Base-by-base conservation (phyloP, 225 moss, liverwort and hornwort genomes). In the Polytrichum commune region DNA sequence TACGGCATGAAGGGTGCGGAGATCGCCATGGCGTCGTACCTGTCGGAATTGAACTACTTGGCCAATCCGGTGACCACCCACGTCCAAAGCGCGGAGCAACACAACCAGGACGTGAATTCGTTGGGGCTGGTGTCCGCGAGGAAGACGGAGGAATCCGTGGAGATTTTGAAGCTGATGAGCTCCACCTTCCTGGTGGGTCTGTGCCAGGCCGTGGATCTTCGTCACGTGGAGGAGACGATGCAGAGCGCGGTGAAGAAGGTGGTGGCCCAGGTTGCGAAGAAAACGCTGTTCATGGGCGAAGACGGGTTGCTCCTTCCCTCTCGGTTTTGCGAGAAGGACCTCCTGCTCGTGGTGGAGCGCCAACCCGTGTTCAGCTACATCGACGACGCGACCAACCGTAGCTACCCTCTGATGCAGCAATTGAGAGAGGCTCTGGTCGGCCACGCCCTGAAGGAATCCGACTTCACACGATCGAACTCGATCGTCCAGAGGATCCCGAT, bases 331-430 rank as follows among this genome's bases (percentile, higher is more conserved):
- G 86, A 86, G 67, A 80, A 67, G 55, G 82, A 80, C 8, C 83
- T 86, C 6, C 68, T 83, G 28, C 75, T 66, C 53, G 86, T 86
- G 25, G 86, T 86, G 7, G 86, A 74, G 1, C 74, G 77, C 18
- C 67, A 79, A 9, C 85, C 88, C 1, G 85, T 84, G 19, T 90
- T 92, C 68, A 77, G 82, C 1, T 92, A 92, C 84, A 78, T 87
- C 60, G 92, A 92, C 66, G 86, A 92, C 55, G 83, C 90, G 27
- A 54, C 88, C 55, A 90, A 77, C 46, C 23, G 74, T 2, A 60
- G 84, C 0, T 92, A 90, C 73, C 90, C 92, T 0, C 74, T 92
- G 67, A 86, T 92, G 88, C 75, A 88, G 70, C 86, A 88, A 35
- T 46, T 92, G 66, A 75, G 92, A 24, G 80, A 88, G 67, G 82